Percentiles rank a stretch among this genome's conserved stretches.
phyloP scores from a whole-genome alignment of 108 stramenopile species.

The Skeletonema grethae region DNA sequence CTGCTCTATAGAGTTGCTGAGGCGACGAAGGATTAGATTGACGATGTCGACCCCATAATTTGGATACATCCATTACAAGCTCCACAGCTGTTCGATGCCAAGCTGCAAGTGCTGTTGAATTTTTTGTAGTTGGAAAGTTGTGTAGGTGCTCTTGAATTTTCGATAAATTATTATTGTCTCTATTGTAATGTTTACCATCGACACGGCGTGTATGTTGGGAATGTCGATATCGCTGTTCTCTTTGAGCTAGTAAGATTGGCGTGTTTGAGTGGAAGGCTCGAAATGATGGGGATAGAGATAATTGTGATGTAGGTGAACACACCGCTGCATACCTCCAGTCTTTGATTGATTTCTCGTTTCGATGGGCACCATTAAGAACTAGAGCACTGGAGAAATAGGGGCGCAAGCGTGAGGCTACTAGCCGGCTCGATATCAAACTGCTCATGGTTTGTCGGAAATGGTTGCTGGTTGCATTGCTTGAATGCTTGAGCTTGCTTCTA shows the following conservation, averaged over 20 bases:
- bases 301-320: background rate
- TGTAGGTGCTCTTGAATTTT: slow-evolving; percentile 2
- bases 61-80: slow-evolving; percentile 37
- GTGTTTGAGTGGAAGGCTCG: background rate
- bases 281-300: background rate
- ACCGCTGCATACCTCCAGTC: background rate
- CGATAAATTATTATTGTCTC: background rate
- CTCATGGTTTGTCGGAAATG: background rate
- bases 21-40: slow-evolving; percentile 10
- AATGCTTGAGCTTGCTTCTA: too few species aligned
- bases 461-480: too few species aligned
- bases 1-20: slow-evolving; percentile 21
- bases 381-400: background rate
- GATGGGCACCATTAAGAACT: background rate
- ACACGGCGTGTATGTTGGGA: background rate
- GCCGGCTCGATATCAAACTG: background rate
- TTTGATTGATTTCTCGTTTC: background rate
- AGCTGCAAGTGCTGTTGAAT: background rate
- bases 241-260: background rate
- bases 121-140: background rate
- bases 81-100: slow-evolving; percentile 30
- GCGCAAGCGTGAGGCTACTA: background rate
- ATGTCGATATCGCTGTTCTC: background rate
- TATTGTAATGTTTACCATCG: background rate
- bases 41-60: slow-evolving; percentile 37